A percentile compares a stretch with the other conserved stretches of the same genome.
Conservation (phyloP, 108 stramenopile species). For the Fragilariopsis cylindrus region DNA sequence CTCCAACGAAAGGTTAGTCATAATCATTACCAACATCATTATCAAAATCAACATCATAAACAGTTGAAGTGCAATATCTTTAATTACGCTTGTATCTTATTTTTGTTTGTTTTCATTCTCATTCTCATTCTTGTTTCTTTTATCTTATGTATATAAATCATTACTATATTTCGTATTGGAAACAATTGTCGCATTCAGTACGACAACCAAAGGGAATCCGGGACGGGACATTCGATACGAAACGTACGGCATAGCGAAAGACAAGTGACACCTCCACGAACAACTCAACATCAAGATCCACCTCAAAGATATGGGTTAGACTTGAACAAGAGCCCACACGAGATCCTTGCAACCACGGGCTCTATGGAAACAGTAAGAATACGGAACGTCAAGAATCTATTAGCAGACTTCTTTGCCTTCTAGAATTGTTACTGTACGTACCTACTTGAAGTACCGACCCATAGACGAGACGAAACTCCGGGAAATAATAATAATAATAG, state of each 20-base stretch:
- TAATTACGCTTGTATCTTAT: constrained; percentile 1
- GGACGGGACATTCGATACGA: constrained; percentile 21
- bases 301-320: constrained; percentile 6
- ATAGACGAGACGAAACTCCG: background rate
- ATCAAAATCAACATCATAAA: background rate
- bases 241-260: constrained; percentile 26
- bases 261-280: constrained; percentile 3
- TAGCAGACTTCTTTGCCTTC: constrained; percentile 50
- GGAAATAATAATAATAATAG: too few species aligned
- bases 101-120: background rate
- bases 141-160: background rate
- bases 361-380: constrained; percentile 50
- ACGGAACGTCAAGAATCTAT: constrained; percentile 39
- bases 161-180: background rate
- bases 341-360: constrained; percentile 46
- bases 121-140: background rate
- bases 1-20: constrained; percentile 64
- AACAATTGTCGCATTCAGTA: constrained; percentile 19
- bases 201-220: constrained; percentile 38
- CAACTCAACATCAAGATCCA: constrained; percentile 5
- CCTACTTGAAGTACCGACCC: background rate
- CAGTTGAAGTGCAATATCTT: background rate
- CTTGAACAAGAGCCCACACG: constrained; percentile 45
- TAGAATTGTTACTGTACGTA: constrained; percentile 5
- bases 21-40: background rate